Evolutionary conservation across 768 basidiomycete genomes (phyloP), one percentile per base, ranked within the genome.

Genomic region (Ramaria sp.): DNA sequence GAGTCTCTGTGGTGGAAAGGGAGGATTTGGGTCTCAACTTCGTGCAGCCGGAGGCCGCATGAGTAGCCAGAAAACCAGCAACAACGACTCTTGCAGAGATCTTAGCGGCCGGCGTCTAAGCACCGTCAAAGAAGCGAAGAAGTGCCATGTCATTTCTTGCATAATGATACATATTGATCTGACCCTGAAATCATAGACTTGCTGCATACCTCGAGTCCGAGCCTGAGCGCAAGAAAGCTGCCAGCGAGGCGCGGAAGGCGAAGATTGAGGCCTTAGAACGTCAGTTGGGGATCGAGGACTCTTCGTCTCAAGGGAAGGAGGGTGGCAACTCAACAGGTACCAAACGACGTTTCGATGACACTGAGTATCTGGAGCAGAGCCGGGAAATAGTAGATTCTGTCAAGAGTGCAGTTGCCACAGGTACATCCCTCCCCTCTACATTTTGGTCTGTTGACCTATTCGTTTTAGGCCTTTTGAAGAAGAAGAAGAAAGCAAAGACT

Each of bases 21-120:
- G 96, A 66, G 96, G 95, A 32, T 98, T 99, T 63, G 96, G 96
- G 3, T 89, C 87, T 16, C 93, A 97, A 72, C 75, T 99, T 60
- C 79, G 96, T 66, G 95, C 96, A 0, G 95, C 95, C 13, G 96
- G 96, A 60, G 95, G 96, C 12, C 79, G 95, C 30, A 99, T 99
- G 96, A 90, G 87, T 64, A 88, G 85, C 61, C 90, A 93, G 72
- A 92, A 92, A 74, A 92, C 91, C 22, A 93, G 76, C 67, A 94
- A 93, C 67, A 93, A 93, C 58, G 94, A 98, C 65, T 89, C 88
- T 7, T 96, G 93, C 66, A 73, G 96, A 47, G 96, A 98, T 64
- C 75, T 99, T 36, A 92, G 78, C 56, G 95, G 95, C 1, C 72
- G 95, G 48, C 74, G 93, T 58, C 72, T 99, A 25, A 90, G 88